Conservation (phyloP, 2,329 filamentous ascomycete genomes). For the Aureobasidium sp. region DNA sequence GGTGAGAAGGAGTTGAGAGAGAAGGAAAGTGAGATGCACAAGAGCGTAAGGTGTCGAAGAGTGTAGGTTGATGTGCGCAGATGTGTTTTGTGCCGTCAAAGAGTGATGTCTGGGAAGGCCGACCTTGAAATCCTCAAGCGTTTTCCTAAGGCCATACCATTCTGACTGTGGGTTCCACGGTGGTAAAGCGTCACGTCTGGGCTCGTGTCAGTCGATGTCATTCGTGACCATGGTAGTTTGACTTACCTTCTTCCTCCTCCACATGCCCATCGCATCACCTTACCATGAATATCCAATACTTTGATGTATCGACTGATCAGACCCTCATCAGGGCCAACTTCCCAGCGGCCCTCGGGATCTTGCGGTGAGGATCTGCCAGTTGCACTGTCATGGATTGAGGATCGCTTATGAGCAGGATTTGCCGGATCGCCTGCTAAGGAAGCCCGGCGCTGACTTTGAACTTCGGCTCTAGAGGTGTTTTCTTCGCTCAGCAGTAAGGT, state of each 20-base stretch:
- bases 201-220: conserved; percentile 32
- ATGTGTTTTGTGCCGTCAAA: conserved; percentile 55
- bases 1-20: conserved; percentile 62
- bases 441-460: conserved; percentile 41
- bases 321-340: conserved; percentile 44
- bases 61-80: conserved; percentile 57
- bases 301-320: conserved; percentile 46
- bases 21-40: conserved; percentile 57
- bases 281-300: conserved; percentile 49
- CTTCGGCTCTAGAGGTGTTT: conserved; percentile 30
- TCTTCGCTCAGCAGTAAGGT: conserved; percentile 43
- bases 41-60: conserved; percentile 59
- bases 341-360: conserved; percentile 43
- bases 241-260: conserved; percentile 48
- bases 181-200: conserved; percentile 46
- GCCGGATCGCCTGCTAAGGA: conserved; percentile 29
- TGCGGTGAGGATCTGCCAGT: background rate
- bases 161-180: conserved; percentile 54
- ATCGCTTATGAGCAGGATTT: conserved; percentile 13
- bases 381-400: conserved; percentile 8
- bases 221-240: too few relatives aligned
- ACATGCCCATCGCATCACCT: conserved; percentile 51
- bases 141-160: conserved; percentile 48
- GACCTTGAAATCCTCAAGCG: conserved; percentile 48
- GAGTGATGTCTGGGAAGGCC: conserved; percentile 50